Percentiles rank a stretch among this genome's conserved stretches.
Conservation (phyloP, 192 early-diverging fungal species). For the Pilaira anomala region DNA sequence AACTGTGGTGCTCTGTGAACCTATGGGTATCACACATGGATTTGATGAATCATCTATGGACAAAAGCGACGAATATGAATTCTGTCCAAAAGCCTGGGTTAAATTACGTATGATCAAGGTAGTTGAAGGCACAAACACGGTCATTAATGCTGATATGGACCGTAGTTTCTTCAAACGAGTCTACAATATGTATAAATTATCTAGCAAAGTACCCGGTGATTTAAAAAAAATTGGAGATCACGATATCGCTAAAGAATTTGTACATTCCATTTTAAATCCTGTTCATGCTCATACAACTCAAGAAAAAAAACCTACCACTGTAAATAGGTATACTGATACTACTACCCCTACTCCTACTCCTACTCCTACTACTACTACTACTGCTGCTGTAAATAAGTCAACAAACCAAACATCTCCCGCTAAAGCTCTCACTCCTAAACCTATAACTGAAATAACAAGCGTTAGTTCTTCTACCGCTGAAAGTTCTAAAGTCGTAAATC, state of each 20-base stretch:
- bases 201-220: constrained; percentile 12
- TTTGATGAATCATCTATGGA: constrained; percentile 15
- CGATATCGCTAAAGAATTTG: constrained; percentile 14
- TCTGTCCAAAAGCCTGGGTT: constrained; percentile 35
- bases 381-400: too few relatives aligned
- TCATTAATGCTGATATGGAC: constrained; percentile 26
- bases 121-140: constrained; percentile 13
- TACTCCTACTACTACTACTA: too few relatives aligned
- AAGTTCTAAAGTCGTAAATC: too few relatives aligned
- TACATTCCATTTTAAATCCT: constrained; percentile 16
- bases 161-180: constrained; percentile 19
- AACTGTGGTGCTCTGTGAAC: constrained; percentile 10
- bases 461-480: too few relatives aligned
- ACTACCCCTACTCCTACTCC: too few relatives aligned
- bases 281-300: too few relatives aligned
- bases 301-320: too few relatives aligned
- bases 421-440: too few relatives aligned
- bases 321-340: too few relatives aligned
- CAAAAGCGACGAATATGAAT: constrained; percentile 11
- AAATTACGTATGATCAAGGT: constrained; percentile 22
- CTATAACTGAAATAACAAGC: too few relatives aligned
- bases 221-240: constrained; percentile 18
- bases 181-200: constrained; percentile 22
- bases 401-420: too few relatives aligned
- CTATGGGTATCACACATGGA: constrained; percentile 5